A percentile compares a stretch with the other conserved stretches of the same genome.
phyloP scores from a whole-genome alignment of 2,329 filamentous ascomycete genomes.

The Fusarium guadeloupense region DNA sequence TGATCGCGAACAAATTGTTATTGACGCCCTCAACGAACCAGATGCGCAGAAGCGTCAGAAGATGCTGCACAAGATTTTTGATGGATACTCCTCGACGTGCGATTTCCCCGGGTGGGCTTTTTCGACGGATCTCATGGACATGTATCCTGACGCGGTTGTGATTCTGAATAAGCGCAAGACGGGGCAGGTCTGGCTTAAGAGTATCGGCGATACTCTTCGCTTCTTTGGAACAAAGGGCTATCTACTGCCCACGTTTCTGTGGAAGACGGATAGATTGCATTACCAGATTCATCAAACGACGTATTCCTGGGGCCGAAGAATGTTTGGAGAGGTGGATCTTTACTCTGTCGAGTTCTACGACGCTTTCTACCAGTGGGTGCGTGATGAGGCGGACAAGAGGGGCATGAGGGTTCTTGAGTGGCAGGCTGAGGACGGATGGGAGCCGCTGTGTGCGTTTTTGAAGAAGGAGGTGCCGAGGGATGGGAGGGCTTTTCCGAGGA shows the following conservation, averaged over 20 bases:
- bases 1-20: constrained; percentile 37
- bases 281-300: constrained; percentile 22
- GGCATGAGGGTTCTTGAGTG: constrained; percentile 38
- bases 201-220: constrained; percentile 31
- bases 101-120: constrained; percentile 46
- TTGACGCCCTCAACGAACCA: constrained; percentile 41
- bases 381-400: constrained; percentile 42
- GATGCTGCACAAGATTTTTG: constrained; percentile 43
- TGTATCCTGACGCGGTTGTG: constrained; percentile 47
- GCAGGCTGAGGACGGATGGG: constrained; percentile 51
- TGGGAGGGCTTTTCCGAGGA: not conserved
- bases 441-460: constrained; percentile 50
- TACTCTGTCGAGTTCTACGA: constrained; percentile 17
- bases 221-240: constrained; percentile 42
- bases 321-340: not conserved
- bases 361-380: constrained; percentile 38
- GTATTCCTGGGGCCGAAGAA: not conserved
- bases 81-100: constrained; percentile 42
- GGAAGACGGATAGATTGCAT: constrained; percentile 43
- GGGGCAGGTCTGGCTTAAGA: constrained; percentile 38
- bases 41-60: constrained; percentile 41
- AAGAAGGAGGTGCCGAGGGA: constrained; percentile 6
- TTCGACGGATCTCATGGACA: constrained; percentile 49
- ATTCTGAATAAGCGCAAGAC: constrained; percentile 45
- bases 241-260: constrained; percentile 31